phyloP scores from a whole-genome alignment of 1,284 basidiomycete genomes.

The Ganoderma leucocontextum region DNA sequence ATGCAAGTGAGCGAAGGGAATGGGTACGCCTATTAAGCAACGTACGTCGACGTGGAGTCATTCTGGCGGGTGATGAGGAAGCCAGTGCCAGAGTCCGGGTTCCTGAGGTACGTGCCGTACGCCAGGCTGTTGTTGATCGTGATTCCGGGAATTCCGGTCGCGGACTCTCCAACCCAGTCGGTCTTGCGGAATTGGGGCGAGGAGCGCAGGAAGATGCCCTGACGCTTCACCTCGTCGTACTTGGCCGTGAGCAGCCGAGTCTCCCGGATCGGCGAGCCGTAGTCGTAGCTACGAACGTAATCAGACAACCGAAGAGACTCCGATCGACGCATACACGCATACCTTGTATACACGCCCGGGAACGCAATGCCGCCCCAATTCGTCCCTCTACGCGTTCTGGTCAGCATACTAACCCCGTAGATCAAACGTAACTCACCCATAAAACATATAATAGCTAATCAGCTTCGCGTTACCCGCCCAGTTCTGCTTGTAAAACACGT shows the following conservation, averaged over 20 bases:
- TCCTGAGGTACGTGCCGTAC: constrained; percentile 69
- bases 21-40: constrained; percentile 15
- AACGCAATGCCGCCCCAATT: constrained; percentile 81
- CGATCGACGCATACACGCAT: background rate
- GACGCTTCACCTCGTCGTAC: constrained; percentile 77
- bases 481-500: constrained; percentile 79
- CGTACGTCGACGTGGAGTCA: constrained; percentile 72
- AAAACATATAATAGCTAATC: constrained; percentile 83
- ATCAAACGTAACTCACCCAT: constrained; percentile 54
- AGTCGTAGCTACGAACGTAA: constrained; percentile 59
- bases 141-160: constrained; percentile 53
- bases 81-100: constrained; percentile 67
- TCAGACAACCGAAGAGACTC: too few relatives aligned
- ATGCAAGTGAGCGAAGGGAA: background rate
- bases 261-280: constrained; percentile 73
- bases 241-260: constrained; percentile 72
- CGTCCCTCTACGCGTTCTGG: constrained; percentile 60
- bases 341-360: constrained; percentile 65
- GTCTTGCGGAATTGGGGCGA: constrained; percentile 82
- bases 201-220: constrained; percentile 78
- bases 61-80: constrained; percentile 79
- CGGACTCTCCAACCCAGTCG: constrained; percentile 71
- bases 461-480: constrained; percentile 83
- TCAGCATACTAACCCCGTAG: background rate
- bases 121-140: constrained; percentile 56